Base-by-base conservation (phyloP, 1,284 basidiomycete species). In the Ustilago lituana region DNA sequence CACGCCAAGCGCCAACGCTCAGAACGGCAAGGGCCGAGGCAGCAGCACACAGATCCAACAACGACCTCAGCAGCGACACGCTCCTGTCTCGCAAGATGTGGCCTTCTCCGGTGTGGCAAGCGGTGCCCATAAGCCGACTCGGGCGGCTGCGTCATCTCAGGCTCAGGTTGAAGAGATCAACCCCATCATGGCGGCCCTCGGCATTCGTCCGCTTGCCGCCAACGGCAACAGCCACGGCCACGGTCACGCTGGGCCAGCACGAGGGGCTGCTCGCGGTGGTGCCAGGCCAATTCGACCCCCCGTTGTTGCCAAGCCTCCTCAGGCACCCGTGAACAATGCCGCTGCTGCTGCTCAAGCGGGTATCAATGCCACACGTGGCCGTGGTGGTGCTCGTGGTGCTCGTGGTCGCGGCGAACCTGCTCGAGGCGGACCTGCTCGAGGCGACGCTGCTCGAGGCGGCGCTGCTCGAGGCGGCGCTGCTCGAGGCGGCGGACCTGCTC, bases 91-190 rank as follows among this genome's bases (percentile, higher is more conserved):
- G 27, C 39, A 59, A 8, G 69, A 70, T 29, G 53, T 74, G 4
- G 63, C 63, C 39, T 74, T 74, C 49, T 71, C 72, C 5, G 59
- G 64, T 27, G 68, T 74, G 2, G 64, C 72, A 2, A 64, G 67
- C 47, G 72, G 72, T 27, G 26, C 51, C 17, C 67, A 70, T 43
- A 56, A 48, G 49, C 72, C 72, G 3, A 60, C 62, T 6, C 40
- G 41, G 7, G 44, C 54, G 31, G 61, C 60, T 9, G 52, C 52
- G 10, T 46, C 62, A 4, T 33, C 53, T 2, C 37, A 36, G 17
- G 39, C 31, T 15, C 51, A 51, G 55, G 48, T 69, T 10, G 46
- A 62, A 24, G 52, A 62, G 45, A 66, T 71, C 52, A 66, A 66
- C 45, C 68, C 68, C 14, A 47, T 71, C 39, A 66, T 71, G 59